Percentiles rank a stretch among this genome's conserved stretches.
Evolutionary conservation across 2,329 filamentous ascomycete genomes (phyloP).

Genomic region (Neonectria hederae): DNA sequence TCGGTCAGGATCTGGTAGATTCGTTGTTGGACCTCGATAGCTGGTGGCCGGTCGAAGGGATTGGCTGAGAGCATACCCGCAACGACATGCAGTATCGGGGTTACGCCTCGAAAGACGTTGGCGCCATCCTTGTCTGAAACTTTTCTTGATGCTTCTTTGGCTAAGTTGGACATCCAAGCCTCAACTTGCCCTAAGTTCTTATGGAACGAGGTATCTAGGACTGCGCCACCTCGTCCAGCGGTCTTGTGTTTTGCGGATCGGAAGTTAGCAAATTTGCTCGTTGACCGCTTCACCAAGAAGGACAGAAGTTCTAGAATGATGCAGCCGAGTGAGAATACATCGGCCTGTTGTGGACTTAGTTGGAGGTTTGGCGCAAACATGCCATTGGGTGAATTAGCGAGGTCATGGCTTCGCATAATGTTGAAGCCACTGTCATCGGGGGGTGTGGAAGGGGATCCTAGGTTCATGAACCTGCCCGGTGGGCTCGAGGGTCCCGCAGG

Average conservation of each 20-base stretch:
- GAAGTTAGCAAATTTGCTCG: slow-evolving; percentile 72
- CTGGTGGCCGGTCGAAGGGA: slow-evolving; percentile 63
- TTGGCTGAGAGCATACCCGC: slow-evolving; percentile 63
- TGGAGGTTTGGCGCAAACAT: slow-evolving; percentile 54
- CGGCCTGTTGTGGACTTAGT: slow-evolving; percentile 66
- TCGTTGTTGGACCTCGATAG: slow-evolving; percentile 60
- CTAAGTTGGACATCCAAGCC: slow-evolving; percentile 71
- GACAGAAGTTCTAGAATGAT: slow-evolving; percentile 77
- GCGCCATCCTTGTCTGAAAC: slow-evolving; percentile 51
- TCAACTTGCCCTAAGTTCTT: slow-evolving; percentile 74
- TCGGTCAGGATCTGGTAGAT: slow-evolving; percentile 63
- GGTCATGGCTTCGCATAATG: slow-evolving; percentile 47
- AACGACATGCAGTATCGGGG: slow-evolving; percentile 62
- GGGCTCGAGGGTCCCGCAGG: slow-evolving; percentile 49
- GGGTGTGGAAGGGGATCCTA: slow-evolving; percentile 43
- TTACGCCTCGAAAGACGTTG: slow-evolving; percentile 60
- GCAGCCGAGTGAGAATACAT: slow-evolving; percentile 78
- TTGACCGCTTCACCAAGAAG: slow-evolving; percentile 73
- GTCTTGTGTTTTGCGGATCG: slow-evolving; percentile 72
- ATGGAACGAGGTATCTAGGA: slow-evolving; percentile 77
- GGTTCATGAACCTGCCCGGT: slow-evolving; percentile 46
- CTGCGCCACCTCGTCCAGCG: slow-evolving; percentile 65
- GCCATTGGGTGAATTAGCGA: slow-evolving; percentile 40
- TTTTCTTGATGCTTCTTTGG: slow-evolving; percentile 66
- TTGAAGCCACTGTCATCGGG: slow-evolving; percentile 49